phyloP scores from a whole-genome alignment of 768 basidiomycete genomes.

The Tricholoma sp. region DNA sequence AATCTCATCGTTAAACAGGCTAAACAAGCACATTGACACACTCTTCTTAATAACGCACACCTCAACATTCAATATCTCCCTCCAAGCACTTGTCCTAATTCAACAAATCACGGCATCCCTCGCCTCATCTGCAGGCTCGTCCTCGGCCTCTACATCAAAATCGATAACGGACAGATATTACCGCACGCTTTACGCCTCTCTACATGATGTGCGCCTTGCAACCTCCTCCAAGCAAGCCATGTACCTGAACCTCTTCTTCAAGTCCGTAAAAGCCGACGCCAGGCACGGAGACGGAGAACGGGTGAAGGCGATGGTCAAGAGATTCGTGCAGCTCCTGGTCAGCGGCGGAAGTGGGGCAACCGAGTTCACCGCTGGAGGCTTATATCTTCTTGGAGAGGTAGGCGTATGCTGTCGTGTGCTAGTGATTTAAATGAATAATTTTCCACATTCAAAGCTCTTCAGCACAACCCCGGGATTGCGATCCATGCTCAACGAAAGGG shows the following conservation, averaged over 20 bases:
- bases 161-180: constrained; percentile 64
- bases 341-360: constrained; percentile 68
- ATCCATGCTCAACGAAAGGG: constrained; percentile 29
- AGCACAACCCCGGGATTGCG: constrained; percentile 38
- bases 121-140: constrained; percentile 29
- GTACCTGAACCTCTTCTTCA: constrained; percentile 94
- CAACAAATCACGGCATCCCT: constrained; percentile 72
- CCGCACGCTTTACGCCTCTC: constrained; percentile 83
- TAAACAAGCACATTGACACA: constrained; percentile 84
- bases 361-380: constrained; percentile 85
- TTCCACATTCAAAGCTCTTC: constrained; percentile 29
- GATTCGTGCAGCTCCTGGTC: constrained; percentile 77
- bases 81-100: constrained; percentile 87
- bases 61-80: constrained; percentile 94
- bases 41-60: constrained; percentile 93
- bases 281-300: constrained; percentile 51
- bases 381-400: constrained; percentile 87
- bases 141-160: constrained; percentile 39
- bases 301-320: constrained; percentile 73
- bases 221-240: constrained; percentile 91
- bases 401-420: constrained; percentile 14
- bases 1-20: constrained; percentile 34
- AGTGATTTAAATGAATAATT: background rate
- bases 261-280: constrained; percentile 67
- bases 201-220: constrained; percentile 77